A percentile compares a stretch with the other conserved stretches of the same genome.
Evolutionary conservation across 129 eudicot genomes (phyloP).

Genomic region (Lonicera japonica): DNA sequence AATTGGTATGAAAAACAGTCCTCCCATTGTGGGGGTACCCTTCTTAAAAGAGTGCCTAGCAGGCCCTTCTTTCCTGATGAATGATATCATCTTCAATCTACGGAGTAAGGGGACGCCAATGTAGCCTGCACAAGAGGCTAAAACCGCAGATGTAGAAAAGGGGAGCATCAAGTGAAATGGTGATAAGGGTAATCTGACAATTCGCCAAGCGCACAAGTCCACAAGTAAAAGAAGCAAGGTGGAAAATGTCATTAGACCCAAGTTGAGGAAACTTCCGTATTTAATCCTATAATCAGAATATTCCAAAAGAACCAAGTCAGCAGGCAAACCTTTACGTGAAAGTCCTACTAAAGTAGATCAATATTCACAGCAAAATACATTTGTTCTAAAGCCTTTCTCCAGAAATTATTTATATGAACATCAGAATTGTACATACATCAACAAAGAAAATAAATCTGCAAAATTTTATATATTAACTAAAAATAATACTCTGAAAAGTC

Average conservation of each 20-base stretch:
- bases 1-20: constrained; percentile 75
- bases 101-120: constrained; percentile 76
- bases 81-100: constrained; percentile 44
- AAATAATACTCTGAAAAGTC: too few relatives aligned
- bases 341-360: neutral
- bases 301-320: constrained; percentile 1
- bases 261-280: constrained; percentile 65
- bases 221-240: constrained; percentile 51
- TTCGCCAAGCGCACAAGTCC: constrained; percentile 88
- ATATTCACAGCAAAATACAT: neutral
- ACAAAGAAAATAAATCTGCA: neutral
- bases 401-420: neutral
- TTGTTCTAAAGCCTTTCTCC: neutral
- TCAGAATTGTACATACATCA: neutral
- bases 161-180: constrained; percentile 69
- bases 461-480: too few relatives aligned
- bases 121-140: constrained; percentile 72
- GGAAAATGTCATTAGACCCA: constrained; percentile 59
- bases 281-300: constrained; percentile 48
- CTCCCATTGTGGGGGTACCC: constrained; percentile 91
- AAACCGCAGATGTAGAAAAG: constrained; percentile 49
- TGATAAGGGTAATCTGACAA: constrained; percentile 80
- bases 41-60: constrained; percentile 43
- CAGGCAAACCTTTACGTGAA: neutral
- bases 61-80: constrained; percentile 47